Conservation (phyloP, 176 grass and related monocot species). For the Dendrocalamus sinicus region DNA sequence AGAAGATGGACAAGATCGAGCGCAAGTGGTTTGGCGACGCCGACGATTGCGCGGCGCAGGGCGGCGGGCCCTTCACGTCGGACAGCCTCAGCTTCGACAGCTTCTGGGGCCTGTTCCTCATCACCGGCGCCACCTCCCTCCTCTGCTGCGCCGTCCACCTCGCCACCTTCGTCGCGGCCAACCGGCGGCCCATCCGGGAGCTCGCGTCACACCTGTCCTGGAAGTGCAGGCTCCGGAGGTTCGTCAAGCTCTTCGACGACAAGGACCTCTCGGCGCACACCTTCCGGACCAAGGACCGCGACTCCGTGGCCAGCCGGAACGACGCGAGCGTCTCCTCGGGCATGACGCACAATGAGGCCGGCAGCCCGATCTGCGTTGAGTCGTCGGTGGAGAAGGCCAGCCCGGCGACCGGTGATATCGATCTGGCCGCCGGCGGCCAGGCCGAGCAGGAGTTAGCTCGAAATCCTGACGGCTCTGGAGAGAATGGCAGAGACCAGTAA, state of each 20-base stretch:
- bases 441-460: not conserved
- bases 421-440: not conserved
- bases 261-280: constrained; percentile 55
- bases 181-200: not conserved
- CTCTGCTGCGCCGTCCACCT: constrained; percentile 48
- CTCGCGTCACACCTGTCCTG: not conserved
- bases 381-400: constrained; percentile 28
- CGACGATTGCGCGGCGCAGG: constrained; percentile 23
- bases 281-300: constrained; percentile 33
- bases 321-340: not conserved
- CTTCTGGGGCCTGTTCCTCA: constrained; percentile 89
- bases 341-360: not conserved
- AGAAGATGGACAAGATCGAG: constrained; percentile 60
- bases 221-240: not conserved
- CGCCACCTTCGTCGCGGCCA: constrained; percentile 20
- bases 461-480: not conserved
- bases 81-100: constrained; percentile 59
- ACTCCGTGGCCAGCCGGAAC: constrained; percentile 5
- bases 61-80: constrained; percentile 40
- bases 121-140: constrained; percentile 68
- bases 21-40: constrained; percentile 68
- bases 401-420: constrained; percentile 29
- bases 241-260: constrained; percentile 45
- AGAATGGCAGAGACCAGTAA: not conserved
- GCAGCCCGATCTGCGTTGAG: constrained; percentile 20